These are phyloP conservation scores for Solanum corneliomulleri DNA, from an alignment of 257 asterid genomes.

Conservation along the genomic window DNA sequence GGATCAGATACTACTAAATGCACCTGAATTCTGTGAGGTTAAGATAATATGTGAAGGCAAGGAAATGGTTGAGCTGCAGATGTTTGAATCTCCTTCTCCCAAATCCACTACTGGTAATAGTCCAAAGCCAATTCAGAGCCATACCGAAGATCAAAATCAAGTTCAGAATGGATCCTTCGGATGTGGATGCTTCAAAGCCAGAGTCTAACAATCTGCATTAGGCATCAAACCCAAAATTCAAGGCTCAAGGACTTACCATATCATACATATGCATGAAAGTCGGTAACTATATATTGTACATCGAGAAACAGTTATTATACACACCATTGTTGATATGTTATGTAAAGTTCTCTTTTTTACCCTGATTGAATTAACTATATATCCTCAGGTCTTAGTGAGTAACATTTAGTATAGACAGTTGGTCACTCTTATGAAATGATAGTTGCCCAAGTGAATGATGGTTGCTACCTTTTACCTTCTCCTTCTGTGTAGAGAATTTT, in stretches of 20 bases:
- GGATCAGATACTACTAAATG: slow-evolving; percentile 35
- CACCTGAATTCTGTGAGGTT: slow-evolving; percentile 60
- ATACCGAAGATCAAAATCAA: neutral
- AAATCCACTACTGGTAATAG: neutral
- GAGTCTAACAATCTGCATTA: neutral
- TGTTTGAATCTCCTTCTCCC: slow-evolving; percentile 24
- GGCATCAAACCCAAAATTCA: neutral
- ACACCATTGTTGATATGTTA: neutral
- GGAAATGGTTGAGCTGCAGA: slow-evolving; percentile 22
- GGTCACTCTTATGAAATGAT: neutral
- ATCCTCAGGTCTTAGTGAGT: neutral
- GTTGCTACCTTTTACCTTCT: no score
- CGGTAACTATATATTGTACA: neutral
- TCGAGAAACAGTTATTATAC: neutral
- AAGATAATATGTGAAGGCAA: slow-evolving; percentile 72
- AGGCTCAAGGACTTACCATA: neutral
- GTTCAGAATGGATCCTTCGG: neutral
- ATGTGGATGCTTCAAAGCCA: slow-evolving; percentile 34
- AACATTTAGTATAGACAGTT: neutral
- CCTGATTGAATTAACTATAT: neutral
- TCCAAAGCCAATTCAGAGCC: slow-evolving; percentile 7
- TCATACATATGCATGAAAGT: neutral
- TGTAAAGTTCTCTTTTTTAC: neutral
- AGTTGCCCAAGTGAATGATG: neutral
- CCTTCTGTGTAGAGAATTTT: no score